A percentile compares a stretch with the other conserved stretches of the same genome.
phyloP scores from a whole-genome alignment of 306 rosid species.

The Glycine soja region DNA sequence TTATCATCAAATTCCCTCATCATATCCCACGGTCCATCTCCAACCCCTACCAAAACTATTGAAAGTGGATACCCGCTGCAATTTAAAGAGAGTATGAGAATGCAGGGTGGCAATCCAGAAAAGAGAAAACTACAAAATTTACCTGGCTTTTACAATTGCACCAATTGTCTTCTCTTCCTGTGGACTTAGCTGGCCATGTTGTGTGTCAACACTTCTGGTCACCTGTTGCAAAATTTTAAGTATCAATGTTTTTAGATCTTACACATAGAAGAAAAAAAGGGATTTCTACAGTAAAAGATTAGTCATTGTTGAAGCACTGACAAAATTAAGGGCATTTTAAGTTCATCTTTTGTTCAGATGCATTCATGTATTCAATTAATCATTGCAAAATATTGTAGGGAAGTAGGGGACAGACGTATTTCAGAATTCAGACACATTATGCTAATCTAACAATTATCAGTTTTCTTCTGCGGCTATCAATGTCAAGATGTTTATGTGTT shows the following conservation, averaged over 20 bases:
- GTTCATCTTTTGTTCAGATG: no score
- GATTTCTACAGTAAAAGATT: background rate
- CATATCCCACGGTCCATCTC: constrained; percentile 98
- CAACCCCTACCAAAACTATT: constrained; percentile 87
- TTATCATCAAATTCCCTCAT: constrained; percentile 92
- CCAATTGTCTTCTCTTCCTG: constrained; percentile 82
- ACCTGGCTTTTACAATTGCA: constrained; percentile 96
- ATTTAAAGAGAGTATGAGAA: constrained; percentile 46
- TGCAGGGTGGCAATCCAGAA: constrained; percentile 8
- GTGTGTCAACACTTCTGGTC: constrained; percentile 81
- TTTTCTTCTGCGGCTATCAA: constrained; percentile 8
- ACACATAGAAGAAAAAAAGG: background rate
- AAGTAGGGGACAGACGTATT: no score
- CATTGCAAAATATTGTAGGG: no score
- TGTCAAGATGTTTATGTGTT: background rate
- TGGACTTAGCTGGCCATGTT: constrained; percentile 68
- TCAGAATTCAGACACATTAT: no score
- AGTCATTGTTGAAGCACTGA: constrained; percentile 8
- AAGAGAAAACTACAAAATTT: constrained; percentile 38
- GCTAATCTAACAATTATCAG: background rate
- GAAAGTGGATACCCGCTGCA: constrained; percentile 86
- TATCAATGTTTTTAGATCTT: constrained; percentile 26
- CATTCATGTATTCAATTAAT: no score
- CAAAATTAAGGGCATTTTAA: constrained; percentile 5
- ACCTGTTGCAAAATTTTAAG: constrained; percentile 57